Base-by-base conservation (phyloP, 345 rosid genomes). In the Salix purpurea region DNA sequence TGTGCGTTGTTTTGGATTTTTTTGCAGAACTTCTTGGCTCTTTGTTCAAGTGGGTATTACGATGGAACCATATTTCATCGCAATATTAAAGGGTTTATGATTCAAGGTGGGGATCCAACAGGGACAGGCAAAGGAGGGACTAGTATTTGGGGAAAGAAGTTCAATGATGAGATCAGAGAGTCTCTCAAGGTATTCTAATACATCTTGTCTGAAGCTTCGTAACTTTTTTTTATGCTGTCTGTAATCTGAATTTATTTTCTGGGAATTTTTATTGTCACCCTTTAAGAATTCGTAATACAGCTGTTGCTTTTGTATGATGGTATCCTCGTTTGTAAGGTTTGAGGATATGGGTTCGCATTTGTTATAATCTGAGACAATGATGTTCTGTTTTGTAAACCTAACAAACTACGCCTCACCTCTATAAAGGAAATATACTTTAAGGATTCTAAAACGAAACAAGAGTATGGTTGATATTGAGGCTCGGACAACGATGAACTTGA, bases 81-180 rank as follows among this genome's bases (percentile, higher is more conserved):
- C 23, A 96, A 96, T 48, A 92, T 96, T 65, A 96, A 93, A 80
- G 97, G 99, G 54, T 96, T 93, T 82, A 96, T 96, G 99, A 96
- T 96, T 80, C 99, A 96, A 87, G 99, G 98, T 30, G 99, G 99
- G 70, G 99, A 96, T 79, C 99, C 99, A 1, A 92, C 86, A 0
- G 97, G 99, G 18, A 93, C 97, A 0, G 99, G 99, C 62, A 96
- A 96, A 87, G 98, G 99, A 21, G 99, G 98, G 56, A 93, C 89
- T 32, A 96, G 99, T 79, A 96, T 96, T 67, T 96, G 99, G 99
- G 98, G 93, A 71, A 96, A 93, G 87, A 96, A 93, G 87, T 96
- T 91, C 91, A 93, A 89, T 81, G 99, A 96, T 72, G 98, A 96
- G 90, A 92, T 96, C 42, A 83, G 97, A 73, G 99, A 93, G 78